These are phyloP conservation scores for Asterella californica DNA, from an alignment of 225 moss, liverwort and hornwort species.

Conservation along the genomic window DNA sequence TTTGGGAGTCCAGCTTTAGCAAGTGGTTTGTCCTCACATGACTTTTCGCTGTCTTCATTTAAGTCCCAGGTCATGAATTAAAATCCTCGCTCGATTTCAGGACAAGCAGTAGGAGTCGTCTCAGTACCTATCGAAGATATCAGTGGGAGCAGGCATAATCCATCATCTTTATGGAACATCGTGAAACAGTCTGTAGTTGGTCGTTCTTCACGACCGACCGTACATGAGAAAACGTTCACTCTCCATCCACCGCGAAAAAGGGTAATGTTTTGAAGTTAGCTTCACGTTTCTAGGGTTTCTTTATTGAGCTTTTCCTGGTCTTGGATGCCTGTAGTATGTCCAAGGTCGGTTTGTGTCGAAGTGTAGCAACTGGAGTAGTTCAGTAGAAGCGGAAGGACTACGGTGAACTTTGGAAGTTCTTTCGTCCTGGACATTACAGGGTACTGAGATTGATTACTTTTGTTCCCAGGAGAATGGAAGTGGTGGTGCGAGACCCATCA, in stretches of 20 bases:
- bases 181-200: slow-evolving; percentile 74
- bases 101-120: slow-evolving; percentile 77
- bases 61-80: neutral
- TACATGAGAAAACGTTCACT: slow-evolving; percentile 59
- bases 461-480: slow-evolving; percentile 45
- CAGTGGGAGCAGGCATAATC: slow-evolving; percentile 34
- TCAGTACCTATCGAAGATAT: slow-evolving; percentile 73
- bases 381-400: neutral
- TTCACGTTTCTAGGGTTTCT: neutral
- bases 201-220: slow-evolving; percentile 58
- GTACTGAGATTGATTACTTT: neutral
- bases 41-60: neutral
- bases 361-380: neutral
- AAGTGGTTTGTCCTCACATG: too few relatives aligned
- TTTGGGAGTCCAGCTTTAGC: too few relatives aligned
- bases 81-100: slow-evolving; percentile 32
- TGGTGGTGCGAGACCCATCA: slow-evolving; percentile 48
- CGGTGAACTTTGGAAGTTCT: neutral
- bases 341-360: neutral
- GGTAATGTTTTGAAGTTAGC: slow-evolving; percentile 34
- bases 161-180: slow-evolving; percentile 66
- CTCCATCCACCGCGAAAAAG: slow-evolving; percentile 68
- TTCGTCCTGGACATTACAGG: neutral
- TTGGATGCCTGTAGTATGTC: neutral
- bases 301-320: neutral